Conservation (phyloP, 768 basidiomycete genomes). For the Rhizopogon vesiculosus region DNA sequence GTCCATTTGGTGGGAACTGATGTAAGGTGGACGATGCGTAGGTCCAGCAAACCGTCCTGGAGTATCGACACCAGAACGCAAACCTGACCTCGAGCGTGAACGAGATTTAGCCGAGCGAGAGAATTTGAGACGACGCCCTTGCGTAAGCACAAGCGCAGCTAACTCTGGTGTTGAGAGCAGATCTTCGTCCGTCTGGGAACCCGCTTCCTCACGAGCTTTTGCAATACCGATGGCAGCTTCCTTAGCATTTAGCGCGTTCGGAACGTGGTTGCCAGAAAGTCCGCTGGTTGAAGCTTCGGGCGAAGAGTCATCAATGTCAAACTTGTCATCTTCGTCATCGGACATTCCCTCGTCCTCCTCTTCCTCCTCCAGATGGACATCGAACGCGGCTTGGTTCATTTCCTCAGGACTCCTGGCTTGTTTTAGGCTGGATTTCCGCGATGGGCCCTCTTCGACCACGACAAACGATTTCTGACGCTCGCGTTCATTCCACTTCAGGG, state of each 20-base stretch:
- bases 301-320: slow-evolving; percentile 92
- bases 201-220: slow-evolving; percentile 24
- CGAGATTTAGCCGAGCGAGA: slow-evolving; percentile 23
- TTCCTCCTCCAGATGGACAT: slow-evolving; percentile 39
- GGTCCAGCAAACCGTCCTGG: slow-evolving; percentile 56
- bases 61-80: slow-evolving; percentile 58
- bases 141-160: slow-evolving; percentile 28
- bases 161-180: slow-evolving; percentile 21
- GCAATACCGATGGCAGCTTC: slow-evolving; percentile 16
- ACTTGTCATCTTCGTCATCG: slow-evolving; percentile 70
- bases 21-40: slow-evolving; percentile 42
- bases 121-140: slow-evolving; percentile 25
- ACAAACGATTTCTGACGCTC: slow-evolving; percentile 99
- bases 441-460: slow-evolving; percentile 86
- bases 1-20: slow-evolving; percentile 11
- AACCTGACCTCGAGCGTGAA: slow-evolving; percentile 32
- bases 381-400: slow-evolving; percentile 15
- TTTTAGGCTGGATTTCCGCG: slow-evolving; percentile 32
- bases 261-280: neutral
- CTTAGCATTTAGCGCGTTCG: slow-evolving; percentile 10
- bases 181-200: slow-evolving; percentile 21
- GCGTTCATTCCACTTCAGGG: slow-evolving; percentile 98
- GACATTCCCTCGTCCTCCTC: slow-evolving; percentile 41
- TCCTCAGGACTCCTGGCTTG: slow-evolving; percentile 7
- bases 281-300: slow-evolving; percentile 37